Base-by-base conservation (phyloP, 2,329 filamentous ascomycete species). In the Curvularia spicifera region DNA sequence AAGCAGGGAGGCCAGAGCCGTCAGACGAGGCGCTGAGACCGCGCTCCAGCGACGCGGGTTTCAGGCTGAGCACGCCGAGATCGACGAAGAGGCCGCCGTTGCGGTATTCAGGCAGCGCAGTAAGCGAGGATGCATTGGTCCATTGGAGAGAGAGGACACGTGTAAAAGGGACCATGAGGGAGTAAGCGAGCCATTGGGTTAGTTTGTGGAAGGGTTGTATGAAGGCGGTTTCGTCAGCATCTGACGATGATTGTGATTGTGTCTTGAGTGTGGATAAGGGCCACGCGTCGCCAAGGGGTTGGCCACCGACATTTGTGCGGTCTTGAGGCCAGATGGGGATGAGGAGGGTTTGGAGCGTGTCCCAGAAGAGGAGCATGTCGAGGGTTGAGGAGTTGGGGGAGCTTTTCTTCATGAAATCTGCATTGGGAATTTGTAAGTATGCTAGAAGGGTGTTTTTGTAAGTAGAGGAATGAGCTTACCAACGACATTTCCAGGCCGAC, bases 101-200 rank as follows among this genome's bases (percentile, higher is more conserved):
- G 58, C 93, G 87, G 76, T 97, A 97, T 74, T 97, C 93, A 0
- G 93, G 92, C 2, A 97, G 81, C 20, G 91, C 93, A 1, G 93
- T 97, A 64, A 96, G 83, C 7, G 95, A 83, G 85, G 95, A 90
- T 2, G 86, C 86, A 43, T 91, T 91, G 1, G 89, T 87, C 76
- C 95, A 95, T 60, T 91, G 85, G 55, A 95, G 87, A 53, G 89
- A 85, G 69, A 96, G 86, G 29, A 96, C 78, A 63, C 87, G 90
- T 53, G 89, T 86, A 35, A 66, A 68, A 87, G 93, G 93, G 22
- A 93, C 89, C 89, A 95, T 96, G 56, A 97, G 84, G 1, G 92
- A 96, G 78, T 97, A 97, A 46, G 90, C 91, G 55, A 97, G 89
- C 93, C 93, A 97, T 76, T 97, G 93, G 0, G 93, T 96, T 37